A percentile compares a stretch with the other conserved stretches of the same genome.
Conservation (phyloP, 345 rosid species). For the Gossypium arboreum region DNA sequence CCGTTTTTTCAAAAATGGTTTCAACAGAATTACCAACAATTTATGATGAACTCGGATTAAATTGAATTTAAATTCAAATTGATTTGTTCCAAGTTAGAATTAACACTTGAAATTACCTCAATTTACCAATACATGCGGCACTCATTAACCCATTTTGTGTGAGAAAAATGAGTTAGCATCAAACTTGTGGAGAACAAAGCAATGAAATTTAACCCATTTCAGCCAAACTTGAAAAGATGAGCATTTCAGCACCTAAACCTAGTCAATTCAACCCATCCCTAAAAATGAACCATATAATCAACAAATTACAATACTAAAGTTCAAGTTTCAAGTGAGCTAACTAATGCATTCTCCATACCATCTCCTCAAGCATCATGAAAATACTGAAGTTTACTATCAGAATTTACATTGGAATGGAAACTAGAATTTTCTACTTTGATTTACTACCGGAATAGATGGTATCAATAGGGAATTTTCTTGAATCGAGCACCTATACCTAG, state of each 20-base stretch:
- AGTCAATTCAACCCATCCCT: neutral
- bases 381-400: neutral
- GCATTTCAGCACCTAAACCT: neutral
- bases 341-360: slow-evolving; percentile 13
- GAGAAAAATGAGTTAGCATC: neutral
- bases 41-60: no score
- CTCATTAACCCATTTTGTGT: neutral
- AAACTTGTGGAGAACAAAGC: neutral
- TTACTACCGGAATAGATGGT: no score
- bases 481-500: neutral
- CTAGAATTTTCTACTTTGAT: no score
- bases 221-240: neutral
- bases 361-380: slow-evolving; percentile 18
- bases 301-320: slow-evolving; percentile 13
- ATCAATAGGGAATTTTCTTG: no score
- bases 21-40: no score
- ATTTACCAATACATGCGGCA: neutral
- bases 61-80: no score
- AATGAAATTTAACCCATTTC: neutral
- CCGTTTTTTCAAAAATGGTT: no score
- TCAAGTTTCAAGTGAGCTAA: slow-evolving; percentile 20
- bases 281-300: neutral
- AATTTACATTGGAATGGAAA: no score
- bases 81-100: no score
- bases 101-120: no score